Evolutionary conservation across 2,329 filamentous ascomycete genomes (phyloP), one percentile per base, ranked within the genome.

Genomic region (Nemania sp.): DNA sequence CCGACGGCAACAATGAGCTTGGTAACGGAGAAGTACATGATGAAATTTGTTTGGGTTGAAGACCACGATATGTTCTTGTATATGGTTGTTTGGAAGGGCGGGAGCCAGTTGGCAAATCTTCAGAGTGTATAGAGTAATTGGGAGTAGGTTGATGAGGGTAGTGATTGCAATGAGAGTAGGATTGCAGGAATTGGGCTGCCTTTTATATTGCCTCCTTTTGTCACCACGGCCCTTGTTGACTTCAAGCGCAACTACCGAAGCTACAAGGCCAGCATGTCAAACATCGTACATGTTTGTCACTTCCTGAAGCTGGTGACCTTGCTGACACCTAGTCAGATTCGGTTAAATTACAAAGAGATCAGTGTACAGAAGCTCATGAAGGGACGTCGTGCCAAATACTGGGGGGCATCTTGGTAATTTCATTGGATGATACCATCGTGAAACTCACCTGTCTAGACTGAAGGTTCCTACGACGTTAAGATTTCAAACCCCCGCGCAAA

Each of bases 1-100:
- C 60, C 63, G 5, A 72, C 24, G 27, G 69, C 66, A n/a, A 74
- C 24, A 38, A 69, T 18, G 41, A 71, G 53, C 38, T 74, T 68
- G 3, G 61, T 49, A n/a, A n/a, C n/a, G n/a, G 29, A 68, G 18
- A 13, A 60, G 43, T n/a, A 1, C 67, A 69, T 69, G 13, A 2
- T 60, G 18, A 22, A 4, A 5, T 0, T 8, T 24, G 6, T 52
- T 24, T 49, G 3, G n/a, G 26, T n/a, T 13, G 7, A 24, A 52
- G 29, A 49, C 13, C 29, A 32, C 4, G 13, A 27, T 8, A 53
- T 8, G 15, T 8, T 66, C 10, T 38, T 24, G 51, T 55, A 11
- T 29, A 15, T n/a, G n/a, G 5, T 45, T 35, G 24, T 47, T 18
- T 20, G 18, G 1, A 3, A 22, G 5, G 13, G 2, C 4, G 8